Conservation (phyloP, 2,329 filamentous ascomycete species). For the Paracoccidioides lutzii region DNA sequence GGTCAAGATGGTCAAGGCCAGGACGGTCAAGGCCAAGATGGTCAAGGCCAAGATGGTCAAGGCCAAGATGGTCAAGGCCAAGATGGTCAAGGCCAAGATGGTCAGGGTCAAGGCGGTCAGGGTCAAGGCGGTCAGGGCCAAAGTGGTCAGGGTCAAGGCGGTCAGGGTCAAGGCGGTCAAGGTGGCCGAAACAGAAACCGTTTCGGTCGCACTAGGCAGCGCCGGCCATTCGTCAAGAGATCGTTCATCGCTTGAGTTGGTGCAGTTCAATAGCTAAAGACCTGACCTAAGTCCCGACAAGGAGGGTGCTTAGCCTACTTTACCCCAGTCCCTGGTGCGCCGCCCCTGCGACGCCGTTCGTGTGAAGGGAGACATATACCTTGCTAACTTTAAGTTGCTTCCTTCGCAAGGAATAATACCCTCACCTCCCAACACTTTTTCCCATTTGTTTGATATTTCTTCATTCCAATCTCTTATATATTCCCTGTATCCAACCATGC, state of each 20-base stretch:
- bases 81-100: slow-evolving; percentile 2
- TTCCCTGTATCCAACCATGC: not conserved
- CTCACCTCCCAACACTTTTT: not conserved
- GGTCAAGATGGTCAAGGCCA: not conserved
- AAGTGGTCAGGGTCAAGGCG: not conserved
- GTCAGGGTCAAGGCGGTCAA: not conserved
- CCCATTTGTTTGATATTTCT: not conserved
- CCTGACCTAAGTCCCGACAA: not conserved
- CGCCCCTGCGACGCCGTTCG: not conserved
- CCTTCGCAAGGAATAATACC: not conserved
- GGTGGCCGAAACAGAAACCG: not conserved
- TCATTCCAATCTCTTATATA: not conserved
- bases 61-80: not conserved
- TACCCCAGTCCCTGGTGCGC: not conserved
- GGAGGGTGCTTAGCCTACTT: not conserved
- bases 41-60: not conserved
- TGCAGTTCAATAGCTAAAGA: too few species aligned
- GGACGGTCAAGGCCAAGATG: not conserved
- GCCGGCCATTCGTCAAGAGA: not conserved
- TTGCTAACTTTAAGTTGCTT: not conserved
- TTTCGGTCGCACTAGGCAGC: not conserved
- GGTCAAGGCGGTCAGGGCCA: not conserved
- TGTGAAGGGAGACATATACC: not conserved
- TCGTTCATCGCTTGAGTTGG: slow-evolving; percentile 1
- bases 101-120: not conserved